These are phyloP conservation scores for Taphrina communis DNA, from an alignment of 1,139 yeast genomes.

Conservation along the genomic window DNA sequence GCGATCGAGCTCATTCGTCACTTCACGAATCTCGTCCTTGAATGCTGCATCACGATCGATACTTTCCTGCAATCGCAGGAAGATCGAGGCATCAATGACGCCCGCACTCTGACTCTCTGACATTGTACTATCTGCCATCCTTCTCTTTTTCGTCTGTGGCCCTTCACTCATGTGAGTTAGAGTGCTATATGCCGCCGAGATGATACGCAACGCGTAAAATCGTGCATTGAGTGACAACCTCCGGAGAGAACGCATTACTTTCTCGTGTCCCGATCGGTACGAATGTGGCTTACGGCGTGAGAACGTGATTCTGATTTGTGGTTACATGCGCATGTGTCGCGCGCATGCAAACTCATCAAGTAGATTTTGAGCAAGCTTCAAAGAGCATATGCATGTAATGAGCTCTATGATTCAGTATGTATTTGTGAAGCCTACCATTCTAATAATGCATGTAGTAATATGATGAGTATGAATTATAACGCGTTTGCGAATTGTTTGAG, in stretches of 20 bases:
- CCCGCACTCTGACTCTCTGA: neutral
- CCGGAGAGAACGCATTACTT: neutral
- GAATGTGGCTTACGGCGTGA: neutral
- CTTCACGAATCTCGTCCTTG: slow-evolving; percentile 17
- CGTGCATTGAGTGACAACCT: neutral
- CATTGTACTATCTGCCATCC: slow-evolving; percentile 5
- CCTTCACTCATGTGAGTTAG: neutral
- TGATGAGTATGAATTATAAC: too few species aligned
- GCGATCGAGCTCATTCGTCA: slow-evolving; percentile 35
- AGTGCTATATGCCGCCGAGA: neutral
- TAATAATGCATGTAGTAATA: too few species aligned
- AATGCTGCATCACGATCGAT: slow-evolving; percentile 25
- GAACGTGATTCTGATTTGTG: too few species aligned
- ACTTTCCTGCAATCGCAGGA: slow-evolving; percentile 18
- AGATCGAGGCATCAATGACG: slow-evolving; percentile 21
- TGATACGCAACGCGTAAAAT: slow-evolving; percentile 1
- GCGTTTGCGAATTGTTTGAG: too few species aligned
- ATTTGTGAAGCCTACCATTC: too few species aligned
- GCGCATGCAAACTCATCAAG: too few species aligned
- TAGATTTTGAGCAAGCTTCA: too few species aligned
- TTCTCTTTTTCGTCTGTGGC: neutral
- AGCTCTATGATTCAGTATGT: too few species aligned
- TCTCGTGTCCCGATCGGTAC: neutral
- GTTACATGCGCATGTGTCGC: too few species aligned
- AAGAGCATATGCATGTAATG: too few species aligned